Base-by-base conservation (phyloP, 495 filamentous ascomycete genomes). In the Aspergillus steynii region DNA sequence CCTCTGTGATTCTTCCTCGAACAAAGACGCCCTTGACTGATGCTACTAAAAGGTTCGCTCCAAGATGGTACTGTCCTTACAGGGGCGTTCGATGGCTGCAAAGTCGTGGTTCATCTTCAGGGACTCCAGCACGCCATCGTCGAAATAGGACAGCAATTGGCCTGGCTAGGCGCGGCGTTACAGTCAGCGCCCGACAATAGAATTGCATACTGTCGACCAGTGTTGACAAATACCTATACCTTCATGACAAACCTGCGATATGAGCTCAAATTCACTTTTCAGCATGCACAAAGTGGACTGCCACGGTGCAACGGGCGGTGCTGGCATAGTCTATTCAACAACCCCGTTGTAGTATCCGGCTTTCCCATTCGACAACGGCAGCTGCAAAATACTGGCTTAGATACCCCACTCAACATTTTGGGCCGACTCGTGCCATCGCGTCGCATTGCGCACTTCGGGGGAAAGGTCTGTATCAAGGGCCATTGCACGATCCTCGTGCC, bases 381-480 rank as follows among this genome's bases (percentile, higher is more conserved):
- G 12, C 14, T 15, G 42, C 6, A n/a, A 49, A 32, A 50, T 31
- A 29, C 45, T 20, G 56, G 56, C 10, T 34, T 58, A 29, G 42
- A 58, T 14, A 58, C 34, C 25, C 56, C 56, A 32, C 29, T 50
- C 12, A 25, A 55, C 26, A 27, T 55, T 26, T 7, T 55, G 25
- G 29, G 29, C 7, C 5, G 32, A 45, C 32, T 55, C 8, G 15
- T 15, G 15, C 8, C 8, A 15, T 8, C 42, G 42, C 53, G 20
- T 6, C 25, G 53, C 9, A 9, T 25, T 12, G 50, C 56, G 1
- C 15, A 14, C 2, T 49, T 29, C 48, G n/a, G 26, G n/a, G 56
- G 56, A 1, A 58, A 58, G 46, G 4, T 58, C 26, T 58, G 15
- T 50, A 29, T 58, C 42, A 58, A 58, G 25, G 56, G 56, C 25